Percentiles rank a stretch among this genome's conserved stretches.
Conservation (phyloP, 306 rosid genomes). For the Mimosa pudica region DNA sequence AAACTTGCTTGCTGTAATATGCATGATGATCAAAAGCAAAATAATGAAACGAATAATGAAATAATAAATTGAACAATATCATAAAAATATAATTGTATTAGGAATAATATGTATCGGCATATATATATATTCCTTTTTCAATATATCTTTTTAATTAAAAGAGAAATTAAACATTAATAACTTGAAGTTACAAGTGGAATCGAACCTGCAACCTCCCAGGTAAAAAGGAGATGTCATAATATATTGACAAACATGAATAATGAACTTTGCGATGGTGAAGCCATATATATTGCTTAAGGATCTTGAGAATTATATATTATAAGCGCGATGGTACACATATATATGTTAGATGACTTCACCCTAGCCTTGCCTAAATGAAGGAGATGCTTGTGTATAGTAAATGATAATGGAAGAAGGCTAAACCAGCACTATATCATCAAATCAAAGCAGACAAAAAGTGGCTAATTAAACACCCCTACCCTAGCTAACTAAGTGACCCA, state of each 20-base stretch:
- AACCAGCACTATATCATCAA: background rate
- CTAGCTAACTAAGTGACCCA: background rate
- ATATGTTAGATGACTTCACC: background rate
- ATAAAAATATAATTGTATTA: too few species aligned
- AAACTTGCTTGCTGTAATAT: background rate
- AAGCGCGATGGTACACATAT: background rate
- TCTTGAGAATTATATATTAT: background rate
- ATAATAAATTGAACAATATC: too few species aligned
- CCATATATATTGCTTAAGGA: background rate
- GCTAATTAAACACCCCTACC: conserved; percentile 32
- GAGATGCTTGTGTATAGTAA: background rate
- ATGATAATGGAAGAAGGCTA: background rate
- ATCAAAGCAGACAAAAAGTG: background rate
- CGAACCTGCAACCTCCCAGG: too few species aligned
- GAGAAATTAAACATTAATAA: too few species aligned
- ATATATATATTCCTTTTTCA: too few species aligned
- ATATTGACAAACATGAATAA: background rate
- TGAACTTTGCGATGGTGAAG: background rate
- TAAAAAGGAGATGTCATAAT: too few species aligned
- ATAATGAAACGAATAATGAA: background rate
- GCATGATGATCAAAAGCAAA: background rate
- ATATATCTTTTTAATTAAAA: too few species aligned
- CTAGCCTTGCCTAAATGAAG: background rate
- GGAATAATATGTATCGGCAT: too few species aligned
- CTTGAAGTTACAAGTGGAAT: too few species aligned